A percentile compares a stretch with the other conserved stretches of the same genome.
These are phyloP conservation scores for Annulohypoxylon nitens DNA, from an alignment of 495 filamentous ascomycete species.

Conservation along the genomic window DNA sequence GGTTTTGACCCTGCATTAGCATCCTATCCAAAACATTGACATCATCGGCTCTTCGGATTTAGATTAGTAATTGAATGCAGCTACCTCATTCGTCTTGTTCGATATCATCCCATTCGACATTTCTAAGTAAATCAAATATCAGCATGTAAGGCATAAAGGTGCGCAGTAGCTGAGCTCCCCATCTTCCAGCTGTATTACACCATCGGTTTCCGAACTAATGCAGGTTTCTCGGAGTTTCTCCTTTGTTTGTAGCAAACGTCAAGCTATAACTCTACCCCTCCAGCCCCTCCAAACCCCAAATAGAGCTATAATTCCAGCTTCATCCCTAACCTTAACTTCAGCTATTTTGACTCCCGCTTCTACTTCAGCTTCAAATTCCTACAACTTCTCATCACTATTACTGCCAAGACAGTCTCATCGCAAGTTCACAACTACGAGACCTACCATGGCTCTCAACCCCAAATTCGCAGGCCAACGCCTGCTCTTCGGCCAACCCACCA, in stretches of 20 bases:
- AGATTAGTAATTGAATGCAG: background rate
- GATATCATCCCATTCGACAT: background rate
- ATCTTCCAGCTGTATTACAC: slow-evolving; percentile 10
- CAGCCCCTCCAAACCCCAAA: slow-evolving; percentile 1
- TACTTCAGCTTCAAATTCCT: background rate
- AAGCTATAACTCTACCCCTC: slow-evolving; percentile 2
- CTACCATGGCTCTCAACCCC: slow-evolving; percentile 79
- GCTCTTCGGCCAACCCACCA: slow-evolving; percentile 48
- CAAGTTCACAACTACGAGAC: slow-evolving; percentile 25
- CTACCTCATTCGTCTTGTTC: background rate
- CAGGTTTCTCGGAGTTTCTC: slow-evolving; percentile 42
- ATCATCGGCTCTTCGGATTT: background rate
- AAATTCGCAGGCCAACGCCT: slow-evolving; percentile 81
- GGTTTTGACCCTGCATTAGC: background rate
- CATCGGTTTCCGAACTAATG: slow-evolving; percentile 37
- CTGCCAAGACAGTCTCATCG: background rate
- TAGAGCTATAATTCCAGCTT: background rate
- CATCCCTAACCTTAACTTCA: background rate
- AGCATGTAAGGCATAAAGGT: background rate
- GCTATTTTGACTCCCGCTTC: background rate
- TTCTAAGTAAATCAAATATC: background rate
- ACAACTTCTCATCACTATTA: background rate
- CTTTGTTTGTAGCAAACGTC: slow-evolving; percentile 13
- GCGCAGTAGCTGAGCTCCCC: background rate
- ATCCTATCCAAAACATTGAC: background rate